Conservation (phyloP, 73 alveolate species). For the Paramecium octaurelia region DNA sequence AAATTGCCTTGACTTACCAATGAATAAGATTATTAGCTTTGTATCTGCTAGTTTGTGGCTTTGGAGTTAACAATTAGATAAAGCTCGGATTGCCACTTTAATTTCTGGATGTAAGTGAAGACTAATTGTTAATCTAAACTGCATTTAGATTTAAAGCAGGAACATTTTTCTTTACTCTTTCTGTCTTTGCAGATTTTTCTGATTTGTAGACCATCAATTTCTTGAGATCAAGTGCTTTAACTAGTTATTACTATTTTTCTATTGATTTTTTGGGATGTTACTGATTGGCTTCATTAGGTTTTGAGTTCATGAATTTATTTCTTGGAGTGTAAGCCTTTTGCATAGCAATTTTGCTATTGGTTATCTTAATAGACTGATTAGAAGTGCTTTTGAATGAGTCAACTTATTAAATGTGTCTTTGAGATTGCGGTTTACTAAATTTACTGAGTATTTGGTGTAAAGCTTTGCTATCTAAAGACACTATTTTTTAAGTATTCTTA, state of each 20-base stretch:
- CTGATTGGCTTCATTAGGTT: neutral
- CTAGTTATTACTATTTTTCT: neutral
- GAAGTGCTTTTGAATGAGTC: slow-evolving; percentile 1
- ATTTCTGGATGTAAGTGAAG: slow-evolving; percentile 36
- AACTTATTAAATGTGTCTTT: neutral
- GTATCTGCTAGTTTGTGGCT: neutral
- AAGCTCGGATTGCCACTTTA: slow-evolving; percentile 19
- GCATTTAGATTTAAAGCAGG: neutral
- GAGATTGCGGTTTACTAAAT: neutral
- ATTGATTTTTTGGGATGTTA: neutral
- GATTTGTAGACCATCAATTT: neutral
- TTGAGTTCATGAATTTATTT: neutral
- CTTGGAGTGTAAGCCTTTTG: slow-evolving; percentile 6
- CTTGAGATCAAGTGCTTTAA: slow-evolving; percentile 32
- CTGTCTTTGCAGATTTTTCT: neutral
- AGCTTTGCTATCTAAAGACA: neutral
- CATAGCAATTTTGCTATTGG: neutral
- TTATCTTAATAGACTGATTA: neutral
- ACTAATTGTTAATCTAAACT: neutral
- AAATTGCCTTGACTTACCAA: slow-evolving; percentile 42
- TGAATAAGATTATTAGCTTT: slow-evolving; percentile 1
- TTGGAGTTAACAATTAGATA: slow-evolving; percentile 30
- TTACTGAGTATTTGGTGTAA: neutral
- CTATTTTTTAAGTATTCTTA: neutral
- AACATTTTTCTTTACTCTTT: neutral